Evolutionary conservation across 2,329 filamentous ascomycete species (phyloP), one percentile per base, ranked within the genome.

Genomic region (Cercospora canescens): DNA sequence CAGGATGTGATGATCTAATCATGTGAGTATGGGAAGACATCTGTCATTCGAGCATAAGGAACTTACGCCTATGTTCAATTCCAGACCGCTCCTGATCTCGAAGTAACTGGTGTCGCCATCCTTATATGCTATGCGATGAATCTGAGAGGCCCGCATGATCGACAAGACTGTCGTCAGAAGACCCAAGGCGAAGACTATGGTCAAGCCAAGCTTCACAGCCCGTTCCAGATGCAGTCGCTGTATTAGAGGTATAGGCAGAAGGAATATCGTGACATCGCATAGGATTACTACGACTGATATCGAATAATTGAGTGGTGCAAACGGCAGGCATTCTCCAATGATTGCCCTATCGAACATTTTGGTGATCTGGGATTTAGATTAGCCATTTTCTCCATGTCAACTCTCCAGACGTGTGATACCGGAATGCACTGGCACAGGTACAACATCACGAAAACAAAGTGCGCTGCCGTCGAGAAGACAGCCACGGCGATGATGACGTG

Each of bases 251-350:
- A 70, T 66, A 3, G 68, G 68, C 24, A 70, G 39, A 5, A 70
- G 56, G 39, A 68, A 70, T 28, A 70, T 67, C 21, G 64, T 60
- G 8, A 70, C 56, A 34, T 70, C 68, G 52, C 64, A 65, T 16
- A 65, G 5, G 30, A 70, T 68, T 54, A 62, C 66, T 11, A 64
- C 67, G 9, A 63, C 59, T 37, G 66, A 63, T 18, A 70, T 91
- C 7, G 98, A 88, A 74, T 98, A 94, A 75, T 98, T 98, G 72
- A 99, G 90, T 0, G 94, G 92, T 0, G 94, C 91, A 73, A 95
- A 99, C 0, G 95, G 95, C 88, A 99, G 88, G 7, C 95, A 94
- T 65, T 86, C 91, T 30, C 92, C 93, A 73, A 97, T 92, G 54
- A 97, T 89, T 12, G 34, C 26, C 16, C 61, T 39, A 12, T 70